Evolutionary conservation across 495 filamentous ascomycete species (phyloP), one percentile per base, ranked within the genome.

Genomic region (Xylaria intraflava): DNA sequence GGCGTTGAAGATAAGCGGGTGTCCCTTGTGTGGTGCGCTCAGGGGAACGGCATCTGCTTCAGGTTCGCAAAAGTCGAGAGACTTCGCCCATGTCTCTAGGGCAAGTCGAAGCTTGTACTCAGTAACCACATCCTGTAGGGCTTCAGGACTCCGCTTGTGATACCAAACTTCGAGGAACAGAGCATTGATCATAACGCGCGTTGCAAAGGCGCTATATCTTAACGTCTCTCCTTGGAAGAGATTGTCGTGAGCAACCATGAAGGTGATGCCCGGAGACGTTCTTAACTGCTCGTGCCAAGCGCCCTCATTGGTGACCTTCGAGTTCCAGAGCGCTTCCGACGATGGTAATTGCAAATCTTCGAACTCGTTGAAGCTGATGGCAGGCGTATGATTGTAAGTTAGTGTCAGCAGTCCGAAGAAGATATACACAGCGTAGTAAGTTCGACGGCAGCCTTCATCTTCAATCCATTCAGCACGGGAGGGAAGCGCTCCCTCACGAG

Each of bases 81-180:
- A 94, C 75, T 84, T 90, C 78, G 96, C 91, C 93, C 93, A 98
- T 19, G 92, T 96, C 74, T 97, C 93, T 49, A 98, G 77, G 40
- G 93, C 93, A 22, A 96, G 82, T 55, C 94, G 83, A 49, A 98
- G 85, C 78, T 96, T 98, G 80, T 96, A 98, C 70, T 98, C 93
- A 16, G 92, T 95, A 9, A 96, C 91, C 43, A 96, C 90, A 68
- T 95, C 92, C 68, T 96, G 93, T 46, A 96, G 75, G 41, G 90
- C 90, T 69, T 96, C 92, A 38, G 92, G 90, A 70, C 88, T 96
- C 57, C 93, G 88, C 80, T 96, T 96, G 73, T 96, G 89, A 65
- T 91, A 93, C 93, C 92, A 98, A 4, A 98, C 93, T 65, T 96
- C 93, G 51, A 98, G 79, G 80, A 97, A 98, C 52, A 98, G 82